Conservation (phyloP, 768 basidiomycete species). For the Termitomyces sp. region DNA sequence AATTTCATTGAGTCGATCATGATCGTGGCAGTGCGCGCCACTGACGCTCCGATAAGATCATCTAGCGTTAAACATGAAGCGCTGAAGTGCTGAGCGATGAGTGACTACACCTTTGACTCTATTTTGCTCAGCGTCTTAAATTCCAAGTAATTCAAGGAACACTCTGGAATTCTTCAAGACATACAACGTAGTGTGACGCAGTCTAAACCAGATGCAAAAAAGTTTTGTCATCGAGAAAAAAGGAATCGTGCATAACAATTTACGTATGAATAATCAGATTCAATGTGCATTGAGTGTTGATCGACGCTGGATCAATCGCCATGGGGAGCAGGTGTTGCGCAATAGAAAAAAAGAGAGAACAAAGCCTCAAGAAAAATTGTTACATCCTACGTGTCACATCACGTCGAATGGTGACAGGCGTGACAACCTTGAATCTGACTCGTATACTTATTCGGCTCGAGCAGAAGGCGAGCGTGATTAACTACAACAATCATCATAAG, state of each 20-base stretch:
- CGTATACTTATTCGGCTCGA: background rate
- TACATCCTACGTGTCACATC: no score
- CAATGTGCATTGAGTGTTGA: background rate
- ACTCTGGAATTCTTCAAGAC: background rate
- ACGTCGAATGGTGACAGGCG: no score
- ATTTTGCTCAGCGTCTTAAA: background rate
- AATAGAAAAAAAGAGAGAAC: no score
- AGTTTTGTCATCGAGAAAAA: background rate
- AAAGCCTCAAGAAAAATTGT: background rate
- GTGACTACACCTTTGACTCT: background rate
- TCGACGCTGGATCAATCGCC: background rate
- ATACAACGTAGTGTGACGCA: background rate
- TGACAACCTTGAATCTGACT: background rate
- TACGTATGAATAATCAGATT: background rate
- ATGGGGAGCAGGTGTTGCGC: background rate
- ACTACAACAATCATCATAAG: background rate
- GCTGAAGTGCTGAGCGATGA: no score
- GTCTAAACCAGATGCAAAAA: background rate
- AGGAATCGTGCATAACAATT: background rate
- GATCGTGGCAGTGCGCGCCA: background rate
- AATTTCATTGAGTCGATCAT: constrained; percentile 1
- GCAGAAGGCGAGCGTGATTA: background rate
- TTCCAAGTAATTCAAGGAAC: no score
- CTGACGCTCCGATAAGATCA: background rate
- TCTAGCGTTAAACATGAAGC: background rate